A percentile compares a stretch with the other conserved stretches of the same genome.
phyloP scores from a whole-genome alignment of 805 yeast species.

The Starmera quercuum region DNA sequence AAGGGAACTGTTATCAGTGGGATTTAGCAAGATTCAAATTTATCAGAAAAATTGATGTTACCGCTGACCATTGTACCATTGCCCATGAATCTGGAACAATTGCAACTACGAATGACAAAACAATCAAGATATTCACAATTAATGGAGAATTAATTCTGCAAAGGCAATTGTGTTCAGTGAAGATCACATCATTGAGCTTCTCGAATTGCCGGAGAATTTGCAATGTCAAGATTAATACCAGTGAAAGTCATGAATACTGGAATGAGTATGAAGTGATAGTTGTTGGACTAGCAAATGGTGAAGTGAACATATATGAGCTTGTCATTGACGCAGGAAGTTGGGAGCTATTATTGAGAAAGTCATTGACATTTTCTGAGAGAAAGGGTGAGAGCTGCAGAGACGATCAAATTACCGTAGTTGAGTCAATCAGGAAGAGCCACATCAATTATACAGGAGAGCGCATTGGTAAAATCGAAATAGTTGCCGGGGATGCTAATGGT shows the following conservation, averaged over 20 bases:
- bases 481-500: constrained; percentile 50
- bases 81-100: constrained; percentile 51
- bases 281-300: constrained; percentile 28
- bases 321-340: constrained; percentile 16
- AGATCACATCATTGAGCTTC: constrained; percentile 21
- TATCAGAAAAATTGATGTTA: constrained; percentile 29
- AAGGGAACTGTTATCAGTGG: constrained; percentile 58
- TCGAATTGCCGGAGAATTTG: constrained; percentile 19
- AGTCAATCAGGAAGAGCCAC: constrained; percentile 23
- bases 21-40: constrained; percentile 46
- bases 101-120: constrained; percentile 23
- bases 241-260: constrained; percentile 31
- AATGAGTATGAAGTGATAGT: constrained; percentile 25
- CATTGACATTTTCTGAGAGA: constrained; percentile 16
- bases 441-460: constrained; percentile 26
- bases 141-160: constrained; percentile 41
- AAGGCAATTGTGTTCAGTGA: constrained; percentile 11
- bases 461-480: constrained; percentile 33
- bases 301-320: constrained; percentile 24
- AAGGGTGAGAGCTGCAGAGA: constrained; percentile 1
- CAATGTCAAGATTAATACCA: constrained; percentile 15
- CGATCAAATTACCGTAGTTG: constrained; percentile 22
- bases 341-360: constrained; percentile 15
- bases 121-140: constrained; percentile 35
- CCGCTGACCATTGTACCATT: constrained; percentile 30